A percentile compares a stretch with the other conserved stretches of the same genome.
Evolutionary conservation across 345 rosid species (phyloP).

Genomic region (Draba incana): DNA sequence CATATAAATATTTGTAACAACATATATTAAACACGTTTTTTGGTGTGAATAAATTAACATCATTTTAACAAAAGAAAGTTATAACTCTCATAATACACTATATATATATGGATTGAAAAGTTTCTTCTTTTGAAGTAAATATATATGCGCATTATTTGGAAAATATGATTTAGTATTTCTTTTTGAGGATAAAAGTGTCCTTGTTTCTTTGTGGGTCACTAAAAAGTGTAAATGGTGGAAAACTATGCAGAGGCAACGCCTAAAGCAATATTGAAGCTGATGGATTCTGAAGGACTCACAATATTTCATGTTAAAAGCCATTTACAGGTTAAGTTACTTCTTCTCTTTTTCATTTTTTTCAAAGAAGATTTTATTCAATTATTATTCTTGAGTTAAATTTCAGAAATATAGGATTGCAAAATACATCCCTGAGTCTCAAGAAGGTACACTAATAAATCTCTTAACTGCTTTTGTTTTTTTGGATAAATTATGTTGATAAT

Average conservation of each 20-base stretch:
- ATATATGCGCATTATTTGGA: conserved; percentile 15
- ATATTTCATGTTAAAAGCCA: conserved; percentile 98
- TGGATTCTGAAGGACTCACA: conserved; percentile 87
- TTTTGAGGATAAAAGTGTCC: conserved; percentile 10
- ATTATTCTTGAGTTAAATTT: conserved; percentile 8
- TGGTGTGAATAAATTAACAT: no score
- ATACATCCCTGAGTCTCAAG: conserved; percentile 65
- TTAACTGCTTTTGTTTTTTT: not conserved
- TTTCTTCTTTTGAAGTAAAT: not conserved
- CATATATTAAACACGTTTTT: no score
- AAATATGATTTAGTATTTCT: not conserved
- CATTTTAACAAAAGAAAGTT: no score
- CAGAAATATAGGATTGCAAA: conserved; percentile 93
- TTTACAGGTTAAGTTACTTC: conserved; percentile 62
- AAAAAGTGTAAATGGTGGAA: conserved; percentile 33
- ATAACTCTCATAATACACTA: not conserved
- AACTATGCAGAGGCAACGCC: conserved; percentile 77
- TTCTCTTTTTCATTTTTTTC: not conserved
- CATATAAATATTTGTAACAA: not conserved
- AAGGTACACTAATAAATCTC: conserved; percentile 54
- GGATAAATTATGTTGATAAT: not conserved
- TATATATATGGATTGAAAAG: not conserved
- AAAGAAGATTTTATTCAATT: conserved; percentile 4
- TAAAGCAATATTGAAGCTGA: conserved; percentile 83
- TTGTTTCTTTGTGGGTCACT: conserved; percentile 14